Conservation (phyloP, 2,329 filamentous ascomycete species). For the Epichloe bromicola region DNA sequence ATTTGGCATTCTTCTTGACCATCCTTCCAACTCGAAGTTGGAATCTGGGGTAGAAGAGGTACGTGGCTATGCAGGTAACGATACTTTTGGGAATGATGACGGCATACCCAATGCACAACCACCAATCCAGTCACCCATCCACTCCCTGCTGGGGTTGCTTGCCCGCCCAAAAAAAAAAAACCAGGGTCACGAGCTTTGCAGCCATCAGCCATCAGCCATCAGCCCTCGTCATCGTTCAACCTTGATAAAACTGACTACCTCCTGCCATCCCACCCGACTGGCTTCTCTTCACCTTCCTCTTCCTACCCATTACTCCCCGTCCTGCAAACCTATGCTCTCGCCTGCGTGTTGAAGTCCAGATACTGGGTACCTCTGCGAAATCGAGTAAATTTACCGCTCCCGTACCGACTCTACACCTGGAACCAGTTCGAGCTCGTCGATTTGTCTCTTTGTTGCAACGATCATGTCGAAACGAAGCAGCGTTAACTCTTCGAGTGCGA, state of each 20-base stretch:
- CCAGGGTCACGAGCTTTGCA: not conserved
- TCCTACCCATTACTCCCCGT: constrained; percentile 19
- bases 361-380: not conserved
- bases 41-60: too few species aligned
- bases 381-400: not conserved
- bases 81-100: too few species aligned
- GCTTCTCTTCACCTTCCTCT: not conserved
- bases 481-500: constrained; percentile 18
- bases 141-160: not conserved
- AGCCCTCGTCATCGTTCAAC: constrained; percentile 1
- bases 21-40: too few species aligned
- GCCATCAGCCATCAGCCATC: not conserved
- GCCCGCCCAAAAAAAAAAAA: not conserved
- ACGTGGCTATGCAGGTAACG: too few species aligned
- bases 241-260: not conserved
- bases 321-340: not conserved
- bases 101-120: too few species aligned
- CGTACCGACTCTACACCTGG: not conserved
- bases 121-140: too few species aligned
- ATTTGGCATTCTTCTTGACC: too few species aligned
- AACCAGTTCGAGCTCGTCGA: not conserved
- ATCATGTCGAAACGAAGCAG: constrained; percentile 52
- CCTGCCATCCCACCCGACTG: not conserved
- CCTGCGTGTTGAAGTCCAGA: not conserved
- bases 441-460: constrained; percentile 8